Conservation (phyloP, 192 early-diverging fungal genomes). For the Irineochytrium annulatum region DNA sequence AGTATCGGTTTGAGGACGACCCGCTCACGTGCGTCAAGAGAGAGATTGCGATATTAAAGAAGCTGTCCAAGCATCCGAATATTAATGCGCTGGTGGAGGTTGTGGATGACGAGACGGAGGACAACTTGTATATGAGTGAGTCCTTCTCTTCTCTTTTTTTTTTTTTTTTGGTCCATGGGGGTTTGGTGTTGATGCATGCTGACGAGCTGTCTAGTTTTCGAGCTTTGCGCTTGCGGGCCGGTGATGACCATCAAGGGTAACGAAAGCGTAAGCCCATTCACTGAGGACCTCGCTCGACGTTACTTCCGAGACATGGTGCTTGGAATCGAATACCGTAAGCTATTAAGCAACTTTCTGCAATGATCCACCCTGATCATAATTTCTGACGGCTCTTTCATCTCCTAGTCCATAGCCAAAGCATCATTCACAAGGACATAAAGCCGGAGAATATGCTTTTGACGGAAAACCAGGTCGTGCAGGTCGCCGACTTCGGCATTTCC, state of each 20-base stretch:
- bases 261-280: slow-evolving; percentile 36
- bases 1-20: slow-evolving; percentile 44
- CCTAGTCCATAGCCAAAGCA: slow-evolving; percentile 51
- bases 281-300: slow-evolving; percentile 45
- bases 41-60: slow-evolving; percentile 61
- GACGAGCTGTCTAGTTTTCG: slow-evolving; percentile 46
- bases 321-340: slow-evolving; percentile 58
- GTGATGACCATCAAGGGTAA: slow-evolving; percentile 46
- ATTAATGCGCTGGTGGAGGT: slow-evolving; percentile 59
- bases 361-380: slow-evolving; percentile 3
- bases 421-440: slow-evolving; percentile 61
- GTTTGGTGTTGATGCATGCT: not conserved
- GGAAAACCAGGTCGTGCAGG: slow-evolving; percentile 38
- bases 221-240: slow-evolving; percentile 56
- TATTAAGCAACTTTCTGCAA: slow-evolving; percentile 1
- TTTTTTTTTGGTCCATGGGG: slow-evolving; percentile 8
- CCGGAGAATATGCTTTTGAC: slow-evolving; percentile 55
- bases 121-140: slow-evolving; percentile 60
- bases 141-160: slow-evolving; percentile 6
- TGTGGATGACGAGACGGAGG: slow-evolving; percentile 53
- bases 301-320: slow-evolving; percentile 59
- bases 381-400: not conserved
- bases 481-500: slow-evolving; percentile 63
- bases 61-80: slow-evolving; percentile 56
- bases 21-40: slow-evolving; percentile 30